phyloP scores from a whole-genome alignment of 2,329 filamentous ascomycete genomes.

The Ceratocystis diversiconidia region DNA sequence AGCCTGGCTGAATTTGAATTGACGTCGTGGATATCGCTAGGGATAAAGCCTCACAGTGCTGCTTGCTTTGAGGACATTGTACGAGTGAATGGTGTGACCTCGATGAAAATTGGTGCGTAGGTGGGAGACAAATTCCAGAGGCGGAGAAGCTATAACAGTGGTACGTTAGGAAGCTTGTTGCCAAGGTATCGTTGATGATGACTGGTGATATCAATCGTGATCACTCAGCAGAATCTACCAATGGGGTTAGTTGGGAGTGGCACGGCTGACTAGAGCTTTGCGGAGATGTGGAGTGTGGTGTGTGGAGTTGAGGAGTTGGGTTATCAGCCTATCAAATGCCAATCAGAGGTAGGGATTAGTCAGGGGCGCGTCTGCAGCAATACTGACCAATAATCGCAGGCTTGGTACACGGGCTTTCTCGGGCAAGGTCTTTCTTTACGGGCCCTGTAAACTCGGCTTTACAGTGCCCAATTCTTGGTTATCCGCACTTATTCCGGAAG shows the following conservation, averaged over 20 bases:
- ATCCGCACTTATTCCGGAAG: slow-evolving; percentile 7
- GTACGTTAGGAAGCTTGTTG: not conserved
- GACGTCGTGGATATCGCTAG: not conserved
- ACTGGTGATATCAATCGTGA: not conserved
- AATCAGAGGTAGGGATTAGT: slow-evolving; percentile 17
- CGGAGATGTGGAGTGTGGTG: not conserved
- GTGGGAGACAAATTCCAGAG: not conserved
- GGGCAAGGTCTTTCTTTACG: slow-evolving; percentile 2
- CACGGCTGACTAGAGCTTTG: slow-evolving; percentile 1
- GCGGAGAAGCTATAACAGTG: not conserved
- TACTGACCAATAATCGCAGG: slow-evolving; percentile 14
- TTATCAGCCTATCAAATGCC: slow-evolving; percentile 10
- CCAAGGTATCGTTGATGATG: not conserved
- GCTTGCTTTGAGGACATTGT: slow-evolving; percentile 36
- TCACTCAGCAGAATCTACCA: not conserved
- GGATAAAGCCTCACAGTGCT: slow-evolving; percentile 32
- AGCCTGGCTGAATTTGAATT: not conserved
- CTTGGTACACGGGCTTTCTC: slow-evolving; percentile 15
- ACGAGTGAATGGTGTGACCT: too few species aligned
- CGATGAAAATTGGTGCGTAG: too few species aligned
- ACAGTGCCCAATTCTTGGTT: not conserved
- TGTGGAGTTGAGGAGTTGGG: slow-evolving; percentile 8
- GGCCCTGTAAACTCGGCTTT: not conserved
- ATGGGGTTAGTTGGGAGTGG: slow-evolving; percentile 10
- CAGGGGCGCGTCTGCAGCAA: not conserved